Evolutionary conservation across 441 rosid genomes (phyloP).

Genomic region (Euphorbia corollata): DNA sequence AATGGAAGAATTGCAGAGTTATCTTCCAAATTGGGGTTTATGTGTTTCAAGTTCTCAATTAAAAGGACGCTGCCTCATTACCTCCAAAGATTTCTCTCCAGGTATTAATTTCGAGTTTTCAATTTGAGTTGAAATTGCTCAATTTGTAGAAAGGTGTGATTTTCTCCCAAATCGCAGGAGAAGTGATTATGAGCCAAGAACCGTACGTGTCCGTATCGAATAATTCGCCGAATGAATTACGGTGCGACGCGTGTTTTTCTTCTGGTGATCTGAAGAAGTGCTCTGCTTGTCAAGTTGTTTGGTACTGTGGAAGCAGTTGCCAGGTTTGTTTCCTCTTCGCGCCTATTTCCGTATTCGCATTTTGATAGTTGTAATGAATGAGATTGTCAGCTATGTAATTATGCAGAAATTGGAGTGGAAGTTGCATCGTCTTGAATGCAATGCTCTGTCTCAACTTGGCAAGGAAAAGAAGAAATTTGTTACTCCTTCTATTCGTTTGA

Average conservation of each 20-base stretch:
- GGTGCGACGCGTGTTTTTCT: conserved; percentile 68
- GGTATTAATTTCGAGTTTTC: conserved; percentile 40
- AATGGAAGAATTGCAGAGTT: conserved; percentile 54
- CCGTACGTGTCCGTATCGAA: conserved; percentile 72
- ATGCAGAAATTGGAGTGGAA: conserved; percentile 79
- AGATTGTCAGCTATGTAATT: neutral
- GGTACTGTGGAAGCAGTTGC: conserved; percentile 76
- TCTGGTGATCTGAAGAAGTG: conserved; percentile 57
- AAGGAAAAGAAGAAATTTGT: conserved; percentile 51
- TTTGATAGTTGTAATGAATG: neutral
- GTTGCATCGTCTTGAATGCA: conserved; percentile 78
- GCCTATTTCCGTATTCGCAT: neutral
- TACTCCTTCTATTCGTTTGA: conserved; percentile 72
- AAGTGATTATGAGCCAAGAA: conserved; percentile 66
- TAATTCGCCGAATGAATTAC: conserved; percentile 38
- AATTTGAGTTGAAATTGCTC: neutral
- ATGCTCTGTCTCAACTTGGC: conserved; percentile 53
- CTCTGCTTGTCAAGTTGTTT: conserved; percentile 63
- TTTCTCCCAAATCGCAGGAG: conserved; percentile 36
- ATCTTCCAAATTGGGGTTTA: conserved; percentile 42
- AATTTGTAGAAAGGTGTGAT: neutral
- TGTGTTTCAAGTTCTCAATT: conserved; percentile 33
- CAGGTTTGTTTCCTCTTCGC: conserved; percentile 41
- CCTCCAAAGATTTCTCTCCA: conserved; percentile 53
- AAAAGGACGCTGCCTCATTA: conserved; percentile 66